Percentiles rank a stretch among this genome's conserved stretches.
Conservation (phyloP, 2,329 filamentous ascomycete genomes). For the Aschersonia sp. region DNA sequence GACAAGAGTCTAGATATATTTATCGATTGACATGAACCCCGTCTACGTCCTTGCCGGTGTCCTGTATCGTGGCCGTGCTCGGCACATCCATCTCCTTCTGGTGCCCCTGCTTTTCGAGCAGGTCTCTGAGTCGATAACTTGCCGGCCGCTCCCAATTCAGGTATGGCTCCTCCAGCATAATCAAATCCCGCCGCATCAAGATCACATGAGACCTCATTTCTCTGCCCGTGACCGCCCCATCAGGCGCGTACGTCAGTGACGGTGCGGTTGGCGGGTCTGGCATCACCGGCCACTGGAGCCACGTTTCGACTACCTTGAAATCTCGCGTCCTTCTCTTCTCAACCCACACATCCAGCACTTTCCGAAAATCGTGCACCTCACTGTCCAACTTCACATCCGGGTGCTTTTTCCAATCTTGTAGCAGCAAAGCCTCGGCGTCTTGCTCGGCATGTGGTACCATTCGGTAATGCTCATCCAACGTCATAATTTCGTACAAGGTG, state of each 20-base stretch:
- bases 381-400: slow-evolving; percentile 17
- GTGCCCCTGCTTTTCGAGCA: not conserved
- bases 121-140: not conserved
- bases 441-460: slow-evolving; percentile 12
- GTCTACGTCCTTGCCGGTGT: not conserved
- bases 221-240: not conserved
- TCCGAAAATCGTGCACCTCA: slow-evolving; percentile 13
- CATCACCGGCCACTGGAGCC: slow-evolving; percentile 2
- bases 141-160: slow-evolving; percentile 2
- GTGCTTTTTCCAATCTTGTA: slow-evolving; percentile 15
- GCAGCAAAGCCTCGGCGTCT: slow-evolving; percentile 7
- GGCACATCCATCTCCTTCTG: not conserved
- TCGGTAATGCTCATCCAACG: slow-evolving; percentile 12
- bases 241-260: not conserved
- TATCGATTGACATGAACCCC: not conserved
- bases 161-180: not conserved
- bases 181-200: not conserved
- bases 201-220: not conserved
- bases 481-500: slow-evolving; percentile 21
- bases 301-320: slow-evolving; percentile 1
- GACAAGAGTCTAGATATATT: not conserved
- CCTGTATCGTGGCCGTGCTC: not conserved
- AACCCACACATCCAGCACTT: slow-evolving; percentile 12
- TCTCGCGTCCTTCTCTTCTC: not conserved
- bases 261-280: not conserved